phyloP scores from a whole-genome alignment of 116 monocot species.

The Dioscorea cayenensis region DNA sequence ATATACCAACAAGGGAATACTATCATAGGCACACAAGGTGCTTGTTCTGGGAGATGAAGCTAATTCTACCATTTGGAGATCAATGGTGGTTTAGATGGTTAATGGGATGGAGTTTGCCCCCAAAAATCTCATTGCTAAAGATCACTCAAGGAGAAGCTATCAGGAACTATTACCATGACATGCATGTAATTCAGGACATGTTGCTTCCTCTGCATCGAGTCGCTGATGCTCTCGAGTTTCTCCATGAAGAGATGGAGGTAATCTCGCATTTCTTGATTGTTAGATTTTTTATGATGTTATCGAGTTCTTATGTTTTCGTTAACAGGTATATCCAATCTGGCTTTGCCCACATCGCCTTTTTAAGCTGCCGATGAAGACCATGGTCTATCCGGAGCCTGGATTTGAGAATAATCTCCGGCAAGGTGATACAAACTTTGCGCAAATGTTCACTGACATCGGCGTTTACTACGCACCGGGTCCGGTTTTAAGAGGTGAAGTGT shows the following conservation, averaged over 20 bases:
- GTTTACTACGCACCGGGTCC: slow-evolving; percentile 10
- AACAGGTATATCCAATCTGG: slow-evolving; percentile 11
- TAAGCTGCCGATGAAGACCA: slow-evolving; percentile 8
- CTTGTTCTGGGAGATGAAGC: slow-evolving; percentile 26
- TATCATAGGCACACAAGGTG: slow-evolving; percentile 28
- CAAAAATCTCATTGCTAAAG: slow-evolving; percentile 23
- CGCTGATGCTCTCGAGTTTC: slow-evolving; percentile 18
- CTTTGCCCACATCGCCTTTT: slow-evolving; percentile 9
- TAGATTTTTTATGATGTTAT: neutral
- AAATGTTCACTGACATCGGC: slow-evolving; percentile 10
- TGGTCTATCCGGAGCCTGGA: slow-evolving; percentile 10
- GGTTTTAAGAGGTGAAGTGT: slow-evolving; percentile 7
- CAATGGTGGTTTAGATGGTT: slow-evolving; percentile 26
- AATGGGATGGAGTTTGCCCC: slow-evolving; percentile 25
- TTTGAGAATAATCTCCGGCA: slow-evolving; percentile 8
- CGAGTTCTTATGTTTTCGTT: neutral
- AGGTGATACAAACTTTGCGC: slow-evolving; percentile 7
- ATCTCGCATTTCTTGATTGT: neutral
- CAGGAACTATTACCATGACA: slow-evolving; percentile 29
- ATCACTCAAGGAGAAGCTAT: slow-evolving; percentile 28
- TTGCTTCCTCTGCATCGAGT: slow-evolving; percentile 20
- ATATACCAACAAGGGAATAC: slow-evolving; percentile 27
- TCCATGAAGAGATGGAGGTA: slow-evolving; percentile 18
- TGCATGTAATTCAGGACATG: slow-evolving; percentile 31
- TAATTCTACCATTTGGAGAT: slow-evolving; percentile 25